Conservation (phyloP, 2,329 filamentous ascomycete species). For the Drechslera avenae region DNA sequence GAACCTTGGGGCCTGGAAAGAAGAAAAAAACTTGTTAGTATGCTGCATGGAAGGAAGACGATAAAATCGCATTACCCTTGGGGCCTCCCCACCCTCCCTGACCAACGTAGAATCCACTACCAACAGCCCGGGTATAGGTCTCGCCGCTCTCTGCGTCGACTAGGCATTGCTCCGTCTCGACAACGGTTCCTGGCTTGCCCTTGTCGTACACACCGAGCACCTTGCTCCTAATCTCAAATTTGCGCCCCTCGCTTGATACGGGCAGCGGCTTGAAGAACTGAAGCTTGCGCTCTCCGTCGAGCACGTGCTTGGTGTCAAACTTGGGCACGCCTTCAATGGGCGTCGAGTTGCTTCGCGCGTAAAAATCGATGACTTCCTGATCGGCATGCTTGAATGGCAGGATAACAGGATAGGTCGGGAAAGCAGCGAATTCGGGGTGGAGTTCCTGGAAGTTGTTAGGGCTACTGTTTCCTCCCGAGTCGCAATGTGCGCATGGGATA, state of each 20-base stretch:
- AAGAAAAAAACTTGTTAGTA: constrained; percentile 2
- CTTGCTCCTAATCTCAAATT: constrained; percentile 77
- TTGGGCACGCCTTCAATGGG: constrained; percentile 77
- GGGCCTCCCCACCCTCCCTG: constrained; percentile 88
- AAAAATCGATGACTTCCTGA: constrained; percentile 84
- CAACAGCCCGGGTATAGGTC: constrained; percentile 71
- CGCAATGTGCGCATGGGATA: no score
- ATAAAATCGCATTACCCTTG: constrained; percentile 64
- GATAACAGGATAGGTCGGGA: constrained; percentile 86
- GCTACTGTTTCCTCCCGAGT: not conserved
- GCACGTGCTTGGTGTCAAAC: constrained; percentile 73
- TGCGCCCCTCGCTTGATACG: constrained; percentile 69
- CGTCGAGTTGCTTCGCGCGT: constrained; percentile 67
- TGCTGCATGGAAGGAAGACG: not conserved
- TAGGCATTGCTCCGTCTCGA: constrained; percentile 78
- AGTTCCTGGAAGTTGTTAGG: constrained; percentile 66
- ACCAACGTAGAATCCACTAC: constrained; percentile 78
- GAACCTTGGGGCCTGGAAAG: constrained; percentile 67
- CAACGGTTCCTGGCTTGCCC: constrained; percentile 79
- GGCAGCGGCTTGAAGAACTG: constrained; percentile 78
- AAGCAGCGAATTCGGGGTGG: constrained; percentile 82
- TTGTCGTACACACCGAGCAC: constrained; percentile 90
- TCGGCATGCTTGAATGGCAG: constrained; percentile 80
- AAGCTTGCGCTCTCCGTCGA: constrained; percentile 84
- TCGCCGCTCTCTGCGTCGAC: constrained; percentile 73